Evolutionary conservation across 495 filamentous ascomycete species (phyloP).

Genomic region (Tuber aestivum): DNA sequence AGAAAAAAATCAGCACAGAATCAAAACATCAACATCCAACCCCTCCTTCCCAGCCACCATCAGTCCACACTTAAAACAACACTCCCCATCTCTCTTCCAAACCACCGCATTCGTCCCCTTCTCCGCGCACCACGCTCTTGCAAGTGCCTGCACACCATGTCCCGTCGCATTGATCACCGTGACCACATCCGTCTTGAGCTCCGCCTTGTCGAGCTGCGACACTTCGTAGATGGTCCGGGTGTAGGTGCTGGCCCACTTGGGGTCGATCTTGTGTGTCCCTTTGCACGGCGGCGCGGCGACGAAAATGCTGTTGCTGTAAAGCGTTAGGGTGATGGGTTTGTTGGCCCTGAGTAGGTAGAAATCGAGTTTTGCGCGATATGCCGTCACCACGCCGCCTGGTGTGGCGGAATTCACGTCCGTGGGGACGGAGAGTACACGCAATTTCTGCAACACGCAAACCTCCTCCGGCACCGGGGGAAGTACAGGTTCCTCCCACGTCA

Average conservation of each 20-base stretch:
- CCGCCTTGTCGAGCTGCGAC: background rate
- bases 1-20: background rate
- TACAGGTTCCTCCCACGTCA: background rate
- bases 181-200: background rate
- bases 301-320: slow-evolving; percentile 1
- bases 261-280: background rate
- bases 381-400: background rate
- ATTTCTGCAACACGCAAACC: background rate
- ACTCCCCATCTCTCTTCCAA: background rate
- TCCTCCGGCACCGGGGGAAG: background rate
- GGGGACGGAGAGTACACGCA: background rate
- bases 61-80: background rate
- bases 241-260: background rate
- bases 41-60: background rate
- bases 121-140: background rate
- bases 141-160: background rate
- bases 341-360: background rate
- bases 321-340: background rate
- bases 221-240: background rate
- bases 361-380: background rate
- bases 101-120: background rate
- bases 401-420: background rate
- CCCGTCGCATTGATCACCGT: background rate
- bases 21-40: background rate
- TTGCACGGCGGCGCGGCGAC: background rate